Base-by-base conservation (phyloP, 129 eudicot species). In the Chrysanthemum makinoi region DNA sequence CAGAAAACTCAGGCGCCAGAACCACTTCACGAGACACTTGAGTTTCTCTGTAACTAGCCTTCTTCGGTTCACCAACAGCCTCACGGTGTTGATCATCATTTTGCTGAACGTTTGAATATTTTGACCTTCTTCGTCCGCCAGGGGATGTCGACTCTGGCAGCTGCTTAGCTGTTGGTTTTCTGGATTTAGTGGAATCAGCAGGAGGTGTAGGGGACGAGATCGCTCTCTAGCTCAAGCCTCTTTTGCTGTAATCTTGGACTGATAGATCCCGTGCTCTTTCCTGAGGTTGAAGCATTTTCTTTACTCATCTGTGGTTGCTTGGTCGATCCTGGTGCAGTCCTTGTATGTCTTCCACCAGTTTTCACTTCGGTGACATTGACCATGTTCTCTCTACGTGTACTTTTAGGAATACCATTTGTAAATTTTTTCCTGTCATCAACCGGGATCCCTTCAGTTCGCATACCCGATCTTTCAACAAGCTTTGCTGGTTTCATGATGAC, bases 401-500 rank as follows among this genome's bases (percentile, higher is more conserved):
- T 75, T 76, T 76, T 85, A 11, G 77, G 54, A 65, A 58, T 81
- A 55, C 65, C 68, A 66, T 57, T 72, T 4, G 54, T 62, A 15
- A 17, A 64, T 35, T 64, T 6, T 64, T 18, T 64, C 43, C 52
- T 64, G 2, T 64, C 28, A 16, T 64, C 51, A 17, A 35, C 3
- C 17, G 53, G 18, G 30, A 73, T 53, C 26, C 72, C 81, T 54
- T 65, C 77, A 62, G 26, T 64, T 10, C 46, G 58, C 63, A 67
- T 76, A 66, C 74, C 83, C 13, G 90, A 80, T 79, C 83, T 83
- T 69, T 80, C 88, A 66, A 85, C 89, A 78, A 78, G 88, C 66
- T 85, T 89, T 65, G 89, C 93, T 0, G 98, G 97, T 76, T 94
- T 94, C 93, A 89, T 94, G 58, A 94, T 94, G 69, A 89, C 96